Percentiles rank a stretch among this genome's conserved stretches.
Evolutionary conservation across 2,329 filamentous ascomycete genomes (phyloP).

Genomic region (Trichoderma atroviride): DNA sequence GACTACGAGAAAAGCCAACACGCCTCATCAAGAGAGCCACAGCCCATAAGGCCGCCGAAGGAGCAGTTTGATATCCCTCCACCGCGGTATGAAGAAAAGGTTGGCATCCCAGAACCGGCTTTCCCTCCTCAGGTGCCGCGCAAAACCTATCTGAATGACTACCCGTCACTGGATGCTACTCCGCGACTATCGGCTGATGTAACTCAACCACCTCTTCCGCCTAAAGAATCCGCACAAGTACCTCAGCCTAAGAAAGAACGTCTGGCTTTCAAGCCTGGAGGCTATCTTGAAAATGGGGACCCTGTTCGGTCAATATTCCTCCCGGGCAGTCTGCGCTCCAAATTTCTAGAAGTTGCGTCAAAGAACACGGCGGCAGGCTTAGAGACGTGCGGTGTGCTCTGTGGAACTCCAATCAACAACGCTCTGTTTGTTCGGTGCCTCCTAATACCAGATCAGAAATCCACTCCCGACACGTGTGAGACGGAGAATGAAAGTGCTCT

Average conservation of each 20-base stretch:
- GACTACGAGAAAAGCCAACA: constrained; percentile 40
- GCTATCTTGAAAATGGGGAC: constrained; percentile 85
- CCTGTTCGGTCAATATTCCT: constrained; percentile 88
- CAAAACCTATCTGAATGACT: constrained; percentile 28
- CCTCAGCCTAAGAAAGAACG: constrained; percentile 53
- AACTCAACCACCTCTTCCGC: constrained; percentile 35
- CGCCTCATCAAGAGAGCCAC: constrained; percentile 32
- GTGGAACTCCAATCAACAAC: constrained; percentile 87
- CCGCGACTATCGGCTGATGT: background rate
- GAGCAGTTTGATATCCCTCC: constrained; percentile 30
- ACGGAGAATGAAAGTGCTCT: constrained; percentile 83
- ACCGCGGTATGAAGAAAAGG: constrained; percentile 2
- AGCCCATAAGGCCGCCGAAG: constrained; percentile 42
- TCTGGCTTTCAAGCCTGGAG: constrained; percentile 72
- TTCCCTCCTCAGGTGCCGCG: constrained; percentile 38
- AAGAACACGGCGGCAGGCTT: constrained; percentile 79
- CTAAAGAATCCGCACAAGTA: constrained; percentile 35
- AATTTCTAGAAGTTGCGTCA: constrained; percentile 74
- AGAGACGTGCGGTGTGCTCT: constrained; percentile 94
- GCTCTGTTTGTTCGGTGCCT: constrained; percentile 88
- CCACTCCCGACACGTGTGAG: constrained; percentile 92
- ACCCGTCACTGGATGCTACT: constrained; percentile 24
- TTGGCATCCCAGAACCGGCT: constrained; percentile 28
- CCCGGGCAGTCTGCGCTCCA: constrained; percentile 70
- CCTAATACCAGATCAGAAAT: constrained; percentile 86